phyloP scores from a whole-genome alignment of 1,284 basidiomycete genomes.

The Ceratobasidium sp. region DNA sequence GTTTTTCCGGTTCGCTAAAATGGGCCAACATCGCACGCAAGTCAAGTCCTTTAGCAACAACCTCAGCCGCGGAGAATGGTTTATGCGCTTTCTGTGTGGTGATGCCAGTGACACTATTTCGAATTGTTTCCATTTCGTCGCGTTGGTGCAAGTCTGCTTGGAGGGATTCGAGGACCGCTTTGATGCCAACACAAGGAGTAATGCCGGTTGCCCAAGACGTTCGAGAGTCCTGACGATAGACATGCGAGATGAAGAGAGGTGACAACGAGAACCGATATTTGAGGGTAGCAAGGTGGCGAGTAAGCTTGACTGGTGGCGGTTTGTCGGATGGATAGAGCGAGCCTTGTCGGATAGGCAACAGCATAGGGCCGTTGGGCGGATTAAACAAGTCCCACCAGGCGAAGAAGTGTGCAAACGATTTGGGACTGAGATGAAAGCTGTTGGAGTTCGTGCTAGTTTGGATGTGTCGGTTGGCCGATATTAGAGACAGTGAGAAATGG shows the following conservation, averaged over 20 bases:
- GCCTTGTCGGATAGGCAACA: constrained; percentile 90
- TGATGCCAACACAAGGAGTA: constrained; percentile 83
- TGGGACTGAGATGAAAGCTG: constrained; percentile 88
- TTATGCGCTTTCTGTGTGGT: constrained; percentile 77
- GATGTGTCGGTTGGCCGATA: constrained; percentile 63
- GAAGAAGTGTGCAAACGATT: constrained; percentile 91
- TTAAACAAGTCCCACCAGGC: constrained; percentile 88
- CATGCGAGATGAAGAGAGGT: constrained; percentile 86
- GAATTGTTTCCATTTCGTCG: constrained; percentile 73
- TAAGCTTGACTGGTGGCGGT: constrained; percentile 87
- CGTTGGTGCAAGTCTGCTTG: constrained; percentile 94
- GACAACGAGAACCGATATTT: constrained; percentile 89
- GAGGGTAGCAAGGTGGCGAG: constrained; percentile 88
- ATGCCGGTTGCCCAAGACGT: constrained; percentile 82
- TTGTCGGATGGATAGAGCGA: constrained; percentile 78
- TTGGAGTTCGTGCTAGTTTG: constrained; percentile 61
- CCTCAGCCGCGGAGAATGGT: constrained; percentile 92
- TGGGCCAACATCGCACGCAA: constrained; percentile 82
- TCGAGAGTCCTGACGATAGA: constrained; percentile 82
- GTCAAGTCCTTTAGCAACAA: constrained; percentile 81
- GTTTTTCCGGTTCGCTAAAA: constrained; percentile 77
- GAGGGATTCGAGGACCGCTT: constrained; percentile 83
- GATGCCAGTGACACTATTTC: constrained; percentile 62
- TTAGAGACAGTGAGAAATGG: constrained; percentile 90
- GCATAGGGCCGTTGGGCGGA: constrained; percentile 69